Conservation (phyloP, 352 stramenopile species). For the Phytophthora aleatoria region DNA sequence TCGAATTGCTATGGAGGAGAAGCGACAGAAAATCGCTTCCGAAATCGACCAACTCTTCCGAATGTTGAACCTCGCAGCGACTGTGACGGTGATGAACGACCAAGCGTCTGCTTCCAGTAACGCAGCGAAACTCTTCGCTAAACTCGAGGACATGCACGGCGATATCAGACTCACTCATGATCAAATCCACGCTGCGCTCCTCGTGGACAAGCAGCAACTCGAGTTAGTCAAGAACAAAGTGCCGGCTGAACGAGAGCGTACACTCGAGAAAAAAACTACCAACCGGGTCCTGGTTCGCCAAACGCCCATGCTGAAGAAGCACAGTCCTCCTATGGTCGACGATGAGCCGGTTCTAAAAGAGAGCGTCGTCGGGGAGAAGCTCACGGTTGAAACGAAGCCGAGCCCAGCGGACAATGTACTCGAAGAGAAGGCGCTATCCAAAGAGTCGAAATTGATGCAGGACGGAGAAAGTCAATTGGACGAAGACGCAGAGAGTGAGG, state of each 20-base stretch:
- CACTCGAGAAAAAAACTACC: too few relatives aligned
- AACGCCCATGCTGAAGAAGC: not conserved
- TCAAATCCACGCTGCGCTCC: constrained; percentile 16
- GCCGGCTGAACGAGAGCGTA: not conserved
- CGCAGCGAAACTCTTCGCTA: constrained; percentile 9
- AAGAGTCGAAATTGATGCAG: too few relatives aligned
- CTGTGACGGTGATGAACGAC: constrained; percentile 23
- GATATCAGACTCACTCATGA: constrained; percentile 20
- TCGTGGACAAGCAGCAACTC: constrained; percentile 6
- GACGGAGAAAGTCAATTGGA: too few relatives aligned
- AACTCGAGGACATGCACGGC: constrained; percentile 19
- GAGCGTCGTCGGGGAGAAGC: too few relatives aligned
- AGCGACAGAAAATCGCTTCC: constrained; percentile 26
- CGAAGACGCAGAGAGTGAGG: too few relatives aligned
- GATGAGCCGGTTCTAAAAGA: not conserved
- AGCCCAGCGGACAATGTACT: too few relatives aligned
- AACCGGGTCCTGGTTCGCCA: not conserved
- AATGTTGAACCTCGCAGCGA: constrained; percentile 31
- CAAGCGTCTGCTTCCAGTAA: constrained; percentile 7
- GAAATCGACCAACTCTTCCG: constrained; percentile 41
- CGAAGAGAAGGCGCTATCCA: too few relatives aligned
- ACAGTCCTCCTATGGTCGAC: not conserved
- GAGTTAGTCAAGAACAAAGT: not conserved
- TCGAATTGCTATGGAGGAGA: constrained; percentile 26
- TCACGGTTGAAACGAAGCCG: too few relatives aligned